Evolutionary conservation across 2,329 filamentous ascomycete species (phyloP), one percentile per base, ranked within the genome.

Genomic region (Chalara sp.): DNA sequence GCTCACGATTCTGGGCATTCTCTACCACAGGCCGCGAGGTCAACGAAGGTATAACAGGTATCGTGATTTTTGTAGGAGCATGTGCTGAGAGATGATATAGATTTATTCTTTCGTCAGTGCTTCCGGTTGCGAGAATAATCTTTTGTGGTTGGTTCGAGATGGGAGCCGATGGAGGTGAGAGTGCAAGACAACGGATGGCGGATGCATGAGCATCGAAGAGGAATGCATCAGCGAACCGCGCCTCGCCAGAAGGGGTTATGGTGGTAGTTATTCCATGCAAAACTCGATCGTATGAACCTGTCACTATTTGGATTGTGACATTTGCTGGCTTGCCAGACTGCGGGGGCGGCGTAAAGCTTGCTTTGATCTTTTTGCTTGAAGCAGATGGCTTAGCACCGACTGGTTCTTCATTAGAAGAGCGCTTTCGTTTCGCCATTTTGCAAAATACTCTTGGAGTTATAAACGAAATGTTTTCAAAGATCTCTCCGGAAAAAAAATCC

Each of bases 161-260:
- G 1, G 76, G 73, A 13, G 77, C 78, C 10, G 88, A 87, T 0
- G 87, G 76, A 3, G 87, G 86, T 6, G 92, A 96, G 54, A 96
- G 71, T 29, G 91, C 89, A 33, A 99, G 77, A 65, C 89, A 95
- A 61, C 90, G 86, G 66, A 99, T 89, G 5, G 93, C 86, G 10
- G 91, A 95, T 51, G 83, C 79, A 71, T 99, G 93, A 11, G 93
- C 91, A 65, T 91, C 89, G 79, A 99, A 96, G 51, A 99, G 80
- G 68, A 99, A 99, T 0, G 88, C 92, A 68, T 97, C 92, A 58
- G 88, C 81, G 65, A 96, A 97, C 47, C 83, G 76, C 49, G 84
- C 74, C 12, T 75, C 65, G 50, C 54, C 60, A 8, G 73, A 63
- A 49, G 66, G 58, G 41, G 67, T 61, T 48, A 95, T 73, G 2